Evolutionary conservation across 1,139 yeast genomes (phyloP).

Genomic region (Sugiyamaella neomexicana): DNA sequence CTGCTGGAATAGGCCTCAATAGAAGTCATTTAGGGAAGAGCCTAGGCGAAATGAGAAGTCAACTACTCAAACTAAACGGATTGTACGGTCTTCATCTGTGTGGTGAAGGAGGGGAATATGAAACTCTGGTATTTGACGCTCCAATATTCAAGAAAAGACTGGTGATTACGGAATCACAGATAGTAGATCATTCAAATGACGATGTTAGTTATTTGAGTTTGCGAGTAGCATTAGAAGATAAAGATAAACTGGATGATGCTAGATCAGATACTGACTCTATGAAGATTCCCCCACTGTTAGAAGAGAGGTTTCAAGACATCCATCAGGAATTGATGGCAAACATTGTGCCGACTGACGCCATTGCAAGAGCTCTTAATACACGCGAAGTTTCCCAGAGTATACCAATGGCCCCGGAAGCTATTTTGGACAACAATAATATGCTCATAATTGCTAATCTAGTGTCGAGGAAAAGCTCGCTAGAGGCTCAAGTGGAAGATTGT

Average conservation of each 20-base stretch:
- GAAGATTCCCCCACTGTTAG: constrained; percentile 51
- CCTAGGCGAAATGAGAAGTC: constrained; percentile 61
- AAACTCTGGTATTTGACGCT: constrained; percentile 85
- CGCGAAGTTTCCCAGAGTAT: too few species aligned
- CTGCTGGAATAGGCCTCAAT: constrained; percentile 85
- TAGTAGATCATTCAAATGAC: constrained; percentile 52
- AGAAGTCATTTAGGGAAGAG: constrained; percentile 66
- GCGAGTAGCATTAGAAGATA: constrained; percentile 43
- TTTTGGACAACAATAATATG: neutral
- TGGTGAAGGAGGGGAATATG: constrained; percentile 99
- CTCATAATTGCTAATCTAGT: neutral
- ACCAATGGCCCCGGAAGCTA: neutral
- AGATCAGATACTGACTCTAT: constrained; percentile 11
- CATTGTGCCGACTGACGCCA: neutral
- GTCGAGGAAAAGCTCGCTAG: constrained; percentile 14
- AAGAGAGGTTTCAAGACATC: constrained; percentile 45
- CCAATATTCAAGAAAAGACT: constrained; percentile 70
- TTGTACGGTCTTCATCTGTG: constrained; percentile 86
- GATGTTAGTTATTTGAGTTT: constrained; percentile 67
- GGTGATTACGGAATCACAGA: constrained; percentile 45
- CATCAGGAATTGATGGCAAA: constrained; percentile 36
- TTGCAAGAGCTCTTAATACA: too few species aligned
- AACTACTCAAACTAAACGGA: constrained; percentile 56
- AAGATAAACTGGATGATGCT: constrained; percentile 23
- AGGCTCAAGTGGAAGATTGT: constrained; percentile 23